These are phyloP conservation scores for Pseudogymnoascus sp. DNA, from an alignment of 2,329 filamentous ascomycete genomes.

Conservation along the genomic window DNA sequence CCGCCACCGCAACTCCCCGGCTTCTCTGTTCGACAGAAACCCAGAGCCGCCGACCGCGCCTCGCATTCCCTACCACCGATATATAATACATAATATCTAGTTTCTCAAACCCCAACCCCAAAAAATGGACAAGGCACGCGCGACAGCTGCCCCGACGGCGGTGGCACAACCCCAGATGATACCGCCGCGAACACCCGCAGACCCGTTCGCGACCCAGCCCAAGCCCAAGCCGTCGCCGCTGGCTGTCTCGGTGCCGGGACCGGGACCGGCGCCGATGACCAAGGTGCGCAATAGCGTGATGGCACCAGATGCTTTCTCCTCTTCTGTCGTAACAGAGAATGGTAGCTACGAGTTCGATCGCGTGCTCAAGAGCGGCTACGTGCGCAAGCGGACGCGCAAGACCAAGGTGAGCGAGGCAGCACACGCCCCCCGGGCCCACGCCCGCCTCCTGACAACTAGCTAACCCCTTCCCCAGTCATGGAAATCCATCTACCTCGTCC, in stretches of 20 bases:
- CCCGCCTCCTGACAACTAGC: background rate
- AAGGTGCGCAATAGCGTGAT: background rate
- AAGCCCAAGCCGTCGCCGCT: background rate
- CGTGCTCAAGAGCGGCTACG: slow-evolving; percentile 79
- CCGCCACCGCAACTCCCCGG: background rate
- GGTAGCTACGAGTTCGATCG: slow-evolving; percentile 95
- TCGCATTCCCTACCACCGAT: background rate
- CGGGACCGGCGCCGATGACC: background rate
- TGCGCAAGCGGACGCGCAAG: slow-evolving; percentile 83
- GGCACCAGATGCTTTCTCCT: slow-evolving; percentile 58
- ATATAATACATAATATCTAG: background rate
- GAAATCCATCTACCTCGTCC: slow-evolving; percentile 82
- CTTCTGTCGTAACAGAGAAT: slow-evolving; percentile 68
- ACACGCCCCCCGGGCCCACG: background rate
- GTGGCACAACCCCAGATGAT: background rate
- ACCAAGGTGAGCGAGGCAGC: slow-evolving; percentile 60
- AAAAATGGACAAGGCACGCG: background rate
- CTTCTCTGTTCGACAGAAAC: background rate
- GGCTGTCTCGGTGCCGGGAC: background rate
- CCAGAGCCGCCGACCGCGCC: background rate
- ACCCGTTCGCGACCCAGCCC: background rate
- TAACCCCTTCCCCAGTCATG: slow-evolving; percentile 52
- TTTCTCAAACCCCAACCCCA: background rate
- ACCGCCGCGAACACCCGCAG: background rate
- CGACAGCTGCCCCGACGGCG: background rate